Evolutionary conservation across 768 basidiomycete species (phyloP).

Genomic region (Vishniacozyma victoriae): DNA sequence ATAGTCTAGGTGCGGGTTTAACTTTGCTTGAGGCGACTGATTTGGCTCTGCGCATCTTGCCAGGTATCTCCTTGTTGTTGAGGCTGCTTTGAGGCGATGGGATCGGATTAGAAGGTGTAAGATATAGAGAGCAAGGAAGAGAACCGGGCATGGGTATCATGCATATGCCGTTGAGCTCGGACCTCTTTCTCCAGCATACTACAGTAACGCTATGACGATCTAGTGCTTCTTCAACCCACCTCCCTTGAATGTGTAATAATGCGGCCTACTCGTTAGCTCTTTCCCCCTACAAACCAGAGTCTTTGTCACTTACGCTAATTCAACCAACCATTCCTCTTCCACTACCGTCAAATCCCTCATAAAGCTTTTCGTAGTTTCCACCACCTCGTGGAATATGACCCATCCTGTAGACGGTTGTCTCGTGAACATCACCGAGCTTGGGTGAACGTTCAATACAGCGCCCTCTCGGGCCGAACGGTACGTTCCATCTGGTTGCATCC

Average conservation of each 20-base stretch:
- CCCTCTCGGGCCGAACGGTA: constrained; percentile 83
- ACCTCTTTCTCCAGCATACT: no score
- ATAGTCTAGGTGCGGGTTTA: no score
- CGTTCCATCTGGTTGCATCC: constrained; percentile 86
- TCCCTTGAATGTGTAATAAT: constrained; percentile 41
- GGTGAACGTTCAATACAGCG: constrained; percentile 82
- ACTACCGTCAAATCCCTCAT: constrained; percentile 90
- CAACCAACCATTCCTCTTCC: constrained; percentile 80
- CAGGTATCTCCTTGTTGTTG: no score
- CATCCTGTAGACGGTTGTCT: constrained; percentile 83
- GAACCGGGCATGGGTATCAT: no score
- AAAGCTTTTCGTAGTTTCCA: constrained; percentile 92
- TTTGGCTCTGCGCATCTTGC: no score
- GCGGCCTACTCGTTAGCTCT: constrained; percentile 23
- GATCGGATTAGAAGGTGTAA: no score
- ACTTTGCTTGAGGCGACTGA: no score
- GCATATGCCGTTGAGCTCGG: no score
- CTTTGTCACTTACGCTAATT: constrained; percentile 44
- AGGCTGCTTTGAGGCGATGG: no score
- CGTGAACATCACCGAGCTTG: constrained; percentile 88
- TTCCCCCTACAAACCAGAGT: not conserved
- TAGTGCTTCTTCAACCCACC: constrained; percentile 33
- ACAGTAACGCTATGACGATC: not conserved
- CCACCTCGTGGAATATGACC: constrained; percentile 92
- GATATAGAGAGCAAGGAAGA: no score